Evolutionary conservation across 164 flowering plant genomes (phyloP).

Genomic region (Warburgia ugandensis): DNA sequence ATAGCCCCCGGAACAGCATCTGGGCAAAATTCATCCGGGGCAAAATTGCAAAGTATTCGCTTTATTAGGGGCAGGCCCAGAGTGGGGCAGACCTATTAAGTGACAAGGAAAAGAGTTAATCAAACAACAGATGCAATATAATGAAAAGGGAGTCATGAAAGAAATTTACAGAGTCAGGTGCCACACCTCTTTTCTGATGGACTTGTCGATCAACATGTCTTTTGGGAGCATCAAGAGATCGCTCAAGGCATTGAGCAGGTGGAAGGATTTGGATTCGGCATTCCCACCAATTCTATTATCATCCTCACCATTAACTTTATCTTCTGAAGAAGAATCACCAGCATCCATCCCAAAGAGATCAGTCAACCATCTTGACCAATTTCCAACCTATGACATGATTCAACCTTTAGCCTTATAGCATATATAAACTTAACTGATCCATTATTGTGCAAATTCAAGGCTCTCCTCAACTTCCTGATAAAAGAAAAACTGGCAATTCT

Average conservation of each 20-base stretch:
- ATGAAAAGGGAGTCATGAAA: not conserved
- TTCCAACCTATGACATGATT: slow-evolving; percentile 65
- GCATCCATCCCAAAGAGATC: slow-evolving; percentile 61
- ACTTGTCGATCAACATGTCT: slow-evolving; percentile 85
- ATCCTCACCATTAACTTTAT: slow-evolving; percentile 15
- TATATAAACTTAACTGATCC: no score
- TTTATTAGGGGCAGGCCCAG: slow-evolving; percentile 70
- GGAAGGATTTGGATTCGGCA: slow-evolving; percentile 48
- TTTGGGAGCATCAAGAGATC: slow-evolving; percentile 99
- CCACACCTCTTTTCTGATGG: slow-evolving; percentile 80
- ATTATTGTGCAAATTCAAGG: no score
- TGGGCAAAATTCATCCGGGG: slow-evolving; percentile 98
- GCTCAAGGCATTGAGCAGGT: slow-evolving; percentile 70
- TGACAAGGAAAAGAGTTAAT: slow-evolving; percentile 1
- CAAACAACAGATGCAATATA: not conserved
- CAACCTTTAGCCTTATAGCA: no score
- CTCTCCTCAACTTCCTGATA: no score
- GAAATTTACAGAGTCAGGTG: not conserved
- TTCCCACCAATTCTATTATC: slow-evolving; percentile 26
- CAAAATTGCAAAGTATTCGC: slow-evolving; percentile 86
- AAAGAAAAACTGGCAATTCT: no score
- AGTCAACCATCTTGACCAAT: slow-evolving; percentile 89
- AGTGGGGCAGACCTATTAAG: slow-evolving; percentile 83
- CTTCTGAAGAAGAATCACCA: slow-evolving; percentile 27
- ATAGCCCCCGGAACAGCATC: slow-evolving; percentile 93